Evolutionary conservation across 371 early-diverging fungal species (phyloP), one percentile per base, ranked within the genome.

Genomic region (Furculomyces boomerangus): DNA sequence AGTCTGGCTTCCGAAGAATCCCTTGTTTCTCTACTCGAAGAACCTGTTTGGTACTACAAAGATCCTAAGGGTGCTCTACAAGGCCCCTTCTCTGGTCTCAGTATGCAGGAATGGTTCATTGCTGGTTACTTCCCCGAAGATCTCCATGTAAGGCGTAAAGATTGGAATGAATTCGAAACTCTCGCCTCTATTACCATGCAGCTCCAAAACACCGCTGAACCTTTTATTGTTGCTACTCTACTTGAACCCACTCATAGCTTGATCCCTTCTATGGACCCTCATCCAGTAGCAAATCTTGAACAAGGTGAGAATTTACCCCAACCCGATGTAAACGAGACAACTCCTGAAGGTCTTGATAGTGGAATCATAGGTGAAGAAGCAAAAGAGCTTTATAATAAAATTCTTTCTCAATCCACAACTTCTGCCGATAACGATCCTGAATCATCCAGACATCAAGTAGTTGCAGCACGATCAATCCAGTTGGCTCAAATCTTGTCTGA

Each of bases 21-120:
- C n/a, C n/a, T 50, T 18, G 18, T 44, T 44, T 52, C 20, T 18
- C 22, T 31, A 41, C 31, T 48, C 20, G 55, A 57, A 37, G 32
- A 71, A 50, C 54, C 64, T 55, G 73, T 75, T 50, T 89, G 90
- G 90, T 73, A 76, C 47, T 88, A 88, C 54, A 75, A 85, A 28
- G 88, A 88, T 61, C 84, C 88, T 1, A 76, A 76, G 56, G 85
- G 86, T 14, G 74, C 73, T 55, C 71, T 82, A 30, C 84, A 84
- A 66, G 84, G 84, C 16, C 90, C 90, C 5, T 89, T 89, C 59
- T 71, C 76, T 14, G 79, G 83, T 8, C 68, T 75, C 8, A 82
- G 83, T 39, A 89, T 89, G 90, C 84, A 85, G 50, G 85, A 86
- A 53, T 89, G 90, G 90, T 85, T 75, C 63, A 75, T 76, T 40